Evolutionary conservation across 2,329 filamentous ascomycete species (phyloP).

Genomic region (Ceratocystis variospora): DNA sequence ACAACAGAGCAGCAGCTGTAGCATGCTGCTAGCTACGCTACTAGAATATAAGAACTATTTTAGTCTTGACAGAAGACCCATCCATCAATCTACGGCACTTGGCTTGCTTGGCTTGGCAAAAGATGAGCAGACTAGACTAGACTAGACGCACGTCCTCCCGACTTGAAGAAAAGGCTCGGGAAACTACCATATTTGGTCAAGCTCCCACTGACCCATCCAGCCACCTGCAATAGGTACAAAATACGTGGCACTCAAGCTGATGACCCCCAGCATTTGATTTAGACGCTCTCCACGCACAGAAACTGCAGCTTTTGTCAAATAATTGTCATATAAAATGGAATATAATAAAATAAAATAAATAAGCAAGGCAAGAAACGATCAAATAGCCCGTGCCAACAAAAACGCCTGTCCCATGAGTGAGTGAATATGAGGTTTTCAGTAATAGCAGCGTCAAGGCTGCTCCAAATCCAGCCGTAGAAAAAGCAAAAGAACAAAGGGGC

Average conservation of each 20-base stretch:
- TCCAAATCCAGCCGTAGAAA: conserved; percentile 6
- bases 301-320: not conserved
- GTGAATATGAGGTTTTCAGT: conserved; percentile 10
- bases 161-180: not conserved
- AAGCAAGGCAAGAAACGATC: conserved; percentile 4
- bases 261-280: too few species aligned
- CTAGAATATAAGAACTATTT: too few species aligned
- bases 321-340: not conserved
- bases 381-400: conserved; percentile 6
- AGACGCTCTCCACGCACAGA: too few species aligned
- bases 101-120: not conserved
- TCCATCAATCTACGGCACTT: not conserved
- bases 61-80: not conserved
- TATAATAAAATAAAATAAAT: not conserved
- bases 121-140: not conserved
- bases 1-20: too few species aligned
- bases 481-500: not conserved
- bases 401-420: conserved; percentile 18
- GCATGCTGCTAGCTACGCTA: too few species aligned
- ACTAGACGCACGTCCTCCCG: not conserved
- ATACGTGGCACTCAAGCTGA: not conserved
- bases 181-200: conserved; percentile 2
- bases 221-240: not conserved
- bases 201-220: not conserved
- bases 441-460: conserved; percentile 4